phyloP scores from a whole-genome alignment of 2,329 filamentous ascomycete species.

The Paecilomyces sp. region DNA sequence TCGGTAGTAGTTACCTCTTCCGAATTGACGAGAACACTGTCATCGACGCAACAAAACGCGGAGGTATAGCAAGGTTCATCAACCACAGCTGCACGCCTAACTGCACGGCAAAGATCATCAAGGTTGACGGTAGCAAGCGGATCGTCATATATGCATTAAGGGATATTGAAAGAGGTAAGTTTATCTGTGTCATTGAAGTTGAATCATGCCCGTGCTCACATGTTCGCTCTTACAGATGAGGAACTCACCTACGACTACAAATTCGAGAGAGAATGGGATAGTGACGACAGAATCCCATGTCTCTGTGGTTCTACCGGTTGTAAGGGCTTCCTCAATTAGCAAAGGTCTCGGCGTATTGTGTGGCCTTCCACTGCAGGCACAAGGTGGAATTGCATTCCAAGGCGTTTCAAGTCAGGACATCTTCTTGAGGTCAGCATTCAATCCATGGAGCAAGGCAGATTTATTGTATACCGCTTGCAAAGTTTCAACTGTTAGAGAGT shows the following conservation, averaged over 20 bases:
- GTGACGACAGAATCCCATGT: constrained; percentile 91
- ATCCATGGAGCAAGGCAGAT: background rate
- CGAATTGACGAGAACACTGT: constrained; percentile 97
- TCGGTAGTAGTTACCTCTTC: constrained; percentile 96
- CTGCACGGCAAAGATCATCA: constrained; percentile 98
- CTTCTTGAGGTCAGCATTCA: background rate
- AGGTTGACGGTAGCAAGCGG: constrained; percentile 93
- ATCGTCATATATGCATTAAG: constrained; percentile 98
- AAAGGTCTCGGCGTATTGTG: background rate
- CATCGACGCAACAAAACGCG: constrained; percentile 96
- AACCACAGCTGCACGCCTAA: constrained; percentile 97
- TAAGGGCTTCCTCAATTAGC: constrained; percentile 97
- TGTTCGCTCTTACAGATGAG: constrained; percentile 59
- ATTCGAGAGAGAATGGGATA: constrained; percentile 94
- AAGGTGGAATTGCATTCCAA: background rate
- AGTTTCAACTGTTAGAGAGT: background rate
- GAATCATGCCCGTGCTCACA: constrained; percentile 8
- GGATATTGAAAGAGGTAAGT: constrained; percentile 90
- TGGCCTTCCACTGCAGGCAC: background rate
- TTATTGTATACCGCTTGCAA: background rate
- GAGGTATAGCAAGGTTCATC: constrained; percentile 96
- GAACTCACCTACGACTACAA: constrained; percentile 99
- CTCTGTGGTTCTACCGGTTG: constrained; percentile 92
- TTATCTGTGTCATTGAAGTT: background rate
- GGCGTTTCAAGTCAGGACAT: background rate